Percentiles rank a stretch among this genome's conserved stretches.
These are phyloP conservation scores for Leishmania lainsoni DNA, from an alignment of 208 protist genomes.

Conservation along the genomic window DNA sequence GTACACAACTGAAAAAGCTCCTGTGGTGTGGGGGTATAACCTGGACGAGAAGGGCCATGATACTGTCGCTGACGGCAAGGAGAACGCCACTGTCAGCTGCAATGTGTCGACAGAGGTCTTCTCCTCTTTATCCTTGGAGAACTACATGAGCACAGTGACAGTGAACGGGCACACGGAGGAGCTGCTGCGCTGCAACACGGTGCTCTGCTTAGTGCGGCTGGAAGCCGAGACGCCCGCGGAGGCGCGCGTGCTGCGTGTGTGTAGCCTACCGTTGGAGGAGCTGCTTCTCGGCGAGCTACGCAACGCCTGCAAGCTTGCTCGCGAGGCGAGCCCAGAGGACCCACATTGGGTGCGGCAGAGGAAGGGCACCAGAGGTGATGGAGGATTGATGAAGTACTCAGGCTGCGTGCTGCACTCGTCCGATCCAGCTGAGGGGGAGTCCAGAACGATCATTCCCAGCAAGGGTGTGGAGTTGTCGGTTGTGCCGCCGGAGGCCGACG, in stretches of 20 bases:
- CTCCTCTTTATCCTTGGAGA: conserved; percentile 8
- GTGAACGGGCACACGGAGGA: conserved; percentile 14
- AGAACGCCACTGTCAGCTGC: background rate
- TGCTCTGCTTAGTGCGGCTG: conserved; percentile 8
- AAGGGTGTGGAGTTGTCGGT: conserved; percentile 21
- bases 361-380: background rate
- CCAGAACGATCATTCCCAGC: background rate
- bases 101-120: background rate
- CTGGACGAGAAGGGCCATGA: conserved; percentile 20
- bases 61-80: background rate
- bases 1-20: conserved; percentile 1
- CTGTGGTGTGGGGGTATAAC: conserved; percentile 24
- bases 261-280: conserved; percentile 53
- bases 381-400: background rate
- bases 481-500: conserved; percentile 30
- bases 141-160: conserved; percentile 19
- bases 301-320: conserved; percentile 50
- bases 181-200: conserved; percentile 13
- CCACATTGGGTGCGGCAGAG: conserved; percentile 53
- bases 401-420: conserved; percentile 18
- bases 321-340: conserved; percentile 41
- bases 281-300: conserved; percentile 61
- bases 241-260: conserved; percentile 38
- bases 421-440: background rate
- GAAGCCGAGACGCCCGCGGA: background rate